These are phyloP conservation scores for Claviceps humidiphila DNA, from an alignment of 2,329 filamentous ascomycete species.

Conservation along the genomic window DNA sequence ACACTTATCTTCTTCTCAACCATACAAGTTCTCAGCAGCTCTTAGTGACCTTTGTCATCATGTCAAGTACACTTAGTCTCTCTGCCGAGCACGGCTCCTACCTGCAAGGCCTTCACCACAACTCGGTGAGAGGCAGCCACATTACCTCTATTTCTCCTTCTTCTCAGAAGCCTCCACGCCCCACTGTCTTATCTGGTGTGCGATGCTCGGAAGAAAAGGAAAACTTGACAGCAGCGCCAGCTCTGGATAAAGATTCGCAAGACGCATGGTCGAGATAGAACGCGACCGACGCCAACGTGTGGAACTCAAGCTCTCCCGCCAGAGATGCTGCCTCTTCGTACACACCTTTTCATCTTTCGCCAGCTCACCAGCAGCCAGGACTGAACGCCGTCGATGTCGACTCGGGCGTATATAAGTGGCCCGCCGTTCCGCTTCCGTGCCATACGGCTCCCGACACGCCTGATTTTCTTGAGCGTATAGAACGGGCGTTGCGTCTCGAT, in stretches of 20 bases:
- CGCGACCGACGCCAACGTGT: neutral
- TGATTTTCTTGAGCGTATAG: conserved; percentile 10
- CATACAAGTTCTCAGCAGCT: neutral
- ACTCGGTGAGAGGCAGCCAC: neutral
- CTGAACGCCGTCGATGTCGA: neutral
- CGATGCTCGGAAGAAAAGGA: conserved; percentile 2
- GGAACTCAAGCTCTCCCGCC: neutral
- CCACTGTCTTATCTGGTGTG: neutral
- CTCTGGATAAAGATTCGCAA: neutral
- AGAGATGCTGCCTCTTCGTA: neutral
- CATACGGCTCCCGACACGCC: conserved; percentile 3
- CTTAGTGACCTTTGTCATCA: neutral
- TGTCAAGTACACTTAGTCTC: conserved; percentile 4
- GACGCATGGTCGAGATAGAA: conserved; percentile 5
- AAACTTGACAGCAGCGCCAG: neutral
- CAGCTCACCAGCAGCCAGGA: neutral
- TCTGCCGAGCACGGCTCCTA: neutral
- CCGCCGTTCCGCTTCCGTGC: neutral
- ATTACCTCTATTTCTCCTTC: neutral
- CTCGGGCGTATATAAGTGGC: neutral
- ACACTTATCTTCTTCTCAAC: neutral
- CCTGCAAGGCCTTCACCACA: conserved; percentile 1
- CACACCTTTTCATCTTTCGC: neutral
- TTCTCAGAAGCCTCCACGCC: neutral
- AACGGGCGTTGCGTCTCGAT: conserved; percentile 7